Evolutionary conservation across 345 rosid genomes (phyloP).

Genomic region (Aethionema arabicum): DNA sequence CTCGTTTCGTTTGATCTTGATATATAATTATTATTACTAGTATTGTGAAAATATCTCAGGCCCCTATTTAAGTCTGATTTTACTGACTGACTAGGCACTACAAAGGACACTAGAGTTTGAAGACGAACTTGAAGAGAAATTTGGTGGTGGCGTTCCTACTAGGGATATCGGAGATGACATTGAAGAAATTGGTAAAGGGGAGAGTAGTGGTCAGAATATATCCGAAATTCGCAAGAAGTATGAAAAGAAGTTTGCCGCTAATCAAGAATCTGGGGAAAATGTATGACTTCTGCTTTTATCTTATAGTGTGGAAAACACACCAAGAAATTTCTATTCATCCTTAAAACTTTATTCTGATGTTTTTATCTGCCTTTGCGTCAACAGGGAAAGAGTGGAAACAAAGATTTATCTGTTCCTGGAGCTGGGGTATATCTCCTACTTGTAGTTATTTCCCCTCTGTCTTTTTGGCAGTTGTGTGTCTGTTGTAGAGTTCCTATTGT

Average conservation of each 20-base stretch:
- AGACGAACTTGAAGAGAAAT: slow-evolving; percentile 89
- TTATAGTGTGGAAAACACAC: slow-evolving; percentile 22
- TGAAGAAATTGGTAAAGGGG: slow-evolving; percentile 78
- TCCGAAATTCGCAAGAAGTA: slow-evolving; percentile 94
- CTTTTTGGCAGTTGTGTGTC: slow-evolving; percentile 24
- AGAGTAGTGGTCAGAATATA: slow-evolving; percentile 57
- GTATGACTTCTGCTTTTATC: slow-evolving; percentile 48
- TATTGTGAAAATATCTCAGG: slow-evolving; percentile 22
- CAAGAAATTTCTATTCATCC: neutral
- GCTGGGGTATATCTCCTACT: slow-evolving; percentile 76
- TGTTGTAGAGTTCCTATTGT: slow-evolving; percentile 7
- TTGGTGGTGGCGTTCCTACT: slow-evolving; percentile 75
- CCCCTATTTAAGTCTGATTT: slow-evolving; percentile 31
- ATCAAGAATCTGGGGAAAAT: slow-evolving; percentile 57
- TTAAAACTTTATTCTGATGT: slow-evolving; percentile 24
- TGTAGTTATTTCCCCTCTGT: slow-evolving; percentile 8
- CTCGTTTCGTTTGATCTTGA: neutral
- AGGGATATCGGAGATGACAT: slow-evolving; percentile 67
- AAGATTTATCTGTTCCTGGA: slow-evolving; percentile 81
- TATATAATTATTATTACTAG: neutral
- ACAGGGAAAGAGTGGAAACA: slow-evolving; percentile 75
- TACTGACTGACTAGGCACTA: slow-evolving; percentile 57
- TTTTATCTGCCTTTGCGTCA: slow-evolving; percentile 25
- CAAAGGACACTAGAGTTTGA: slow-evolving; percentile 97
- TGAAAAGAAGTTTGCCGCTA: slow-evolving; percentile 83